phyloP scores from a whole-genome alignment of 345 rosid species.

The Pseudoturritis turrita region DNA sequence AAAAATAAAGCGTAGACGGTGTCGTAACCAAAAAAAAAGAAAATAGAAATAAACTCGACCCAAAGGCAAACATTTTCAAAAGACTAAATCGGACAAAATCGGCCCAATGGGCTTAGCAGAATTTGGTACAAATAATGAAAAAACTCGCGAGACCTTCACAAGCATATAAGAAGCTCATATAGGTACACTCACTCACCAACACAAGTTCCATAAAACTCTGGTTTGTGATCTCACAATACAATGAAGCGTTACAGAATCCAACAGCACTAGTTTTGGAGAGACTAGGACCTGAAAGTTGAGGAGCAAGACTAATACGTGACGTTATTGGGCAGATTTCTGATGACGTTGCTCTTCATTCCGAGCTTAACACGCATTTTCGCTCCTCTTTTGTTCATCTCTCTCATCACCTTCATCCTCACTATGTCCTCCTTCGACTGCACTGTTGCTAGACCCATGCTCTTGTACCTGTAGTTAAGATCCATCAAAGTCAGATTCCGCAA shows the following conservation, averaged over 20 bases:
- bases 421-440: slow-evolving; percentile 69
- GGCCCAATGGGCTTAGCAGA: neutral
- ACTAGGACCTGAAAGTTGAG: neutral
- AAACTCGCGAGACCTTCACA: neutral
- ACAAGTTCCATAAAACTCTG: neutral
- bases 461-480: slow-evolving; percentile 52
- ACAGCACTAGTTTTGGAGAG: neutral
- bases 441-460: slow-evolving; percentile 85
- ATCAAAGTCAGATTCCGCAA: slow-evolving; percentile 3
- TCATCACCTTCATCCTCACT: slow-evolving; percentile 87
- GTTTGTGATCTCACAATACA: neutral
- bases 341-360: slow-evolving; percentile 77
- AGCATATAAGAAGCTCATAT: neutral
- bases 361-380: slow-evolving; percentile 61
- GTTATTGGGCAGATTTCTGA: slow-evolving; percentile 76
- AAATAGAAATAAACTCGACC: neutral
- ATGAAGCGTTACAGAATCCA: neutral
- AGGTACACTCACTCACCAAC: neutral
- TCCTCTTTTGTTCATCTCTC: slow-evolving; percentile 63
- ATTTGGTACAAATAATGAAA: too few relatives aligned
- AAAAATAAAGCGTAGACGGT: too few relatives aligned
- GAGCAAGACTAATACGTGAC: slow-evolving; percentile 49
- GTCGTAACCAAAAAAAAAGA: too few relatives aligned
- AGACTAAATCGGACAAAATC: neutral
- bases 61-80: neutral